Percentiles rank a stretch among this genome's conserved stretches.
Conservation (phyloP, 2,329 filamentous ascomycete species). For the Bretziella fagacearum region DNA sequence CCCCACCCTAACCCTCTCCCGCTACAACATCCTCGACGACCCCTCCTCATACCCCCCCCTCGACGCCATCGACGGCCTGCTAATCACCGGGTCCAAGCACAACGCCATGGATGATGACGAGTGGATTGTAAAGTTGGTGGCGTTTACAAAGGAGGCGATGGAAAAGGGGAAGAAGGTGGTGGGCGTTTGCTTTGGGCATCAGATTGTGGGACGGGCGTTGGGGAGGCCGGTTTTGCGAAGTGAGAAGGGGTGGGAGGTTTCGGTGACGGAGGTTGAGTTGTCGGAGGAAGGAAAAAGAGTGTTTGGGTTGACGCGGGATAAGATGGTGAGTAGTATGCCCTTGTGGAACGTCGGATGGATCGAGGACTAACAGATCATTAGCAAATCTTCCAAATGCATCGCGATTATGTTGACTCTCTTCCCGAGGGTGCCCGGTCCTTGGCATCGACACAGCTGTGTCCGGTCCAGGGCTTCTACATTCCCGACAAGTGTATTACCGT, state of each 20-base stretch:
- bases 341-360: neutral
- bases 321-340: slow-evolving; percentile 33
- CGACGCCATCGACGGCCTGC: slow-evolving; percentile 60
- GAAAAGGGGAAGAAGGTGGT: slow-evolving; percentile 50
- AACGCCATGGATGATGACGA: slow-evolving; percentile 56
- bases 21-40: slow-evolving; percentile 50
- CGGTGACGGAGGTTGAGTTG: slow-evolving; percentile 51
- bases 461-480: slow-evolving; percentile 64
- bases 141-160: slow-evolving; percentile 44
- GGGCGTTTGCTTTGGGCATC: slow-evolving; percentile 76
- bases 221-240: slow-evolving; percentile 50
- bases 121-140: slow-evolving; percentile 62
- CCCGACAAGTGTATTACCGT: slow-evolving; percentile 52
- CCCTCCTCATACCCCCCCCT: slow-evolving; percentile 50
- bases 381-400: slow-evolving; percentile 74
- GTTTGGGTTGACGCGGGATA: slow-evolving; percentile 42
- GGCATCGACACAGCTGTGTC: slow-evolving; percentile 48
- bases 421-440: slow-evolving; percentile 46
- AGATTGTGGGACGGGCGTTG: slow-evolving; percentile 61
- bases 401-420: slow-evolving; percentile 52
- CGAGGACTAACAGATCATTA: slow-evolving; percentile 20
- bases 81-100: slow-evolving; percentile 61
- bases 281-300: slow-evolving; percentile 53
- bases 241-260: slow-evolving; percentile 63
- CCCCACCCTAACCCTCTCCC: slow-evolving; percentile 39